Evolutionary conservation across 2,329 filamentous ascomycete genomes (phyloP).

Genomic region (Verticillium dahliae): DNA sequence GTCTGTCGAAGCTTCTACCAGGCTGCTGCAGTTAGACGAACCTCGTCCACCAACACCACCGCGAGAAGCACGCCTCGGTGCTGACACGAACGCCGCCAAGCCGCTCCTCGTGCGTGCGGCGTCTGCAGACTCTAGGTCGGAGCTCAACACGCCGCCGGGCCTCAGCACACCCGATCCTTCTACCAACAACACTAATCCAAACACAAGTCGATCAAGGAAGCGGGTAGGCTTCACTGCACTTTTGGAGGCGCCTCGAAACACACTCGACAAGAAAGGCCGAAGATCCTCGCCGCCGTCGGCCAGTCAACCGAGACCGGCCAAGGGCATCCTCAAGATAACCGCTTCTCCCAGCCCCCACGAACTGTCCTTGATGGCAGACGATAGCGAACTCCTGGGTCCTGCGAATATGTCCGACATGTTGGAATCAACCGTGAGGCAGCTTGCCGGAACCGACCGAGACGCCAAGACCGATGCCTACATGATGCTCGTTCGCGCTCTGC

Average conservation of each 20-base stretch:
- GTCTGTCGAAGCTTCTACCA: constrained; percentile 27
- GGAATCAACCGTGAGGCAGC: constrained; percentile 74
- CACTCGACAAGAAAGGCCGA: constrained; percentile 26
- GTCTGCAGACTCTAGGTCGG: constrained; percentile 29
- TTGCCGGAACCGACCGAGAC: constrained; percentile 66
- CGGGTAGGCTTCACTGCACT: constrained; percentile 51
- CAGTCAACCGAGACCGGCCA: constrained; percentile 39
- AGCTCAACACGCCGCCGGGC: constrained; percentile 47
- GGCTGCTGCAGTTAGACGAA: constrained; percentile 44
- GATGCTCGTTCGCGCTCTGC: constrained; percentile 68
- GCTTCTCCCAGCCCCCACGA: constrained; percentile 39
- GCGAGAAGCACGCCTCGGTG: constrained; percentile 40
- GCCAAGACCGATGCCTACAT: constrained; percentile 81
- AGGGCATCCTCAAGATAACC: constrained; percentile 73
- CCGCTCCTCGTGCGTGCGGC: constrained; percentile 26
- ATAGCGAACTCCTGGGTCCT: constrained; percentile 28
- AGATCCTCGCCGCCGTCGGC: constrained; percentile 33
- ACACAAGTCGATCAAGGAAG: constrained; percentile 40
- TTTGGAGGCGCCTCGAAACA: constrained; percentile 43
- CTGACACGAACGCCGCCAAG: constrained; percentile 23
- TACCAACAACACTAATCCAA: constrained; percentile 31
- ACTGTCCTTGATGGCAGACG: constrained; percentile 27
- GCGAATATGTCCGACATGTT: constrained; percentile 71
- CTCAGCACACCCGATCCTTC: constrained; percentile 36
- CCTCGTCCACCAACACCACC: constrained; percentile 62